Conservation (phyloP, 805 yeast genomes). For the Cyberlindnera mrakii region DNA sequence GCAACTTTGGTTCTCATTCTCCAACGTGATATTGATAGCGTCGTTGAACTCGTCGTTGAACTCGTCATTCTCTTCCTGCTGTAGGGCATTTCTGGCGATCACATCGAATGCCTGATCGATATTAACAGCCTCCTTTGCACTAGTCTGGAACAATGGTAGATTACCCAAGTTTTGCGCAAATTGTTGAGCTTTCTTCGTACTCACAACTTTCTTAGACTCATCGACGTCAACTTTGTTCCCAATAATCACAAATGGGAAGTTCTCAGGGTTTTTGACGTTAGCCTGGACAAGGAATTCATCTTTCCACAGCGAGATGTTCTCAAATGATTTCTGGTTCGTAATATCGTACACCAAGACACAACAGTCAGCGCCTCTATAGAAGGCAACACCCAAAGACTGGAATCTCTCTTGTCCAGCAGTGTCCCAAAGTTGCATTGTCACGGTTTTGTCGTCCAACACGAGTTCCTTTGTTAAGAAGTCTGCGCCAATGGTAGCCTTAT, state of each 20-base stretch:
- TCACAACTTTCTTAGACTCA: conserved; percentile 74
- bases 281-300: conserved; percentile 94
- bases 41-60: conserved; percentile 92
- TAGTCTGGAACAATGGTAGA: conserved; percentile 91
- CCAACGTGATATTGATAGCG: conserved; percentile 91
- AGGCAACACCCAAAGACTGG: conserved; percentile 94
- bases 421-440: conserved; percentile 82
- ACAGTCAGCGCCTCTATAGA: conserved; percentile 96
- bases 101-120: conserved; percentile 95
- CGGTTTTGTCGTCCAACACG: conserved; percentile 61
- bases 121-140: conserved; percentile 94
- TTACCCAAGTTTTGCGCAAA: conserved; percentile 63
- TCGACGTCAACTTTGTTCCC: conserved; percentile 96
- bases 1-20: conserved; percentile 47
- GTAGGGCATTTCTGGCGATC: conserved; percentile 90
- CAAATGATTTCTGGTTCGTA: conserved; percentile 89
- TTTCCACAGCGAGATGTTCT: conserved; percentile 84
- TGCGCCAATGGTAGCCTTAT: conserved; percentile 97
- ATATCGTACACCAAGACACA: conserved; percentile 95
- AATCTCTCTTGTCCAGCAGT: conserved; percentile 98
- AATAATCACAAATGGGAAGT: conserved; percentile 90
- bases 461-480: conserved; percentile 93
- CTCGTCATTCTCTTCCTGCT: conserved; percentile 89
- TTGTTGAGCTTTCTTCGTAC: conserved; percentile 53
- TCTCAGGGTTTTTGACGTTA: conserved; percentile 87